Evolutionary conservation across 768 basidiomycete species (phyloP), one percentile per base, ranked within the genome.

Genomic region (Exsudoporus frostii): DNA sequence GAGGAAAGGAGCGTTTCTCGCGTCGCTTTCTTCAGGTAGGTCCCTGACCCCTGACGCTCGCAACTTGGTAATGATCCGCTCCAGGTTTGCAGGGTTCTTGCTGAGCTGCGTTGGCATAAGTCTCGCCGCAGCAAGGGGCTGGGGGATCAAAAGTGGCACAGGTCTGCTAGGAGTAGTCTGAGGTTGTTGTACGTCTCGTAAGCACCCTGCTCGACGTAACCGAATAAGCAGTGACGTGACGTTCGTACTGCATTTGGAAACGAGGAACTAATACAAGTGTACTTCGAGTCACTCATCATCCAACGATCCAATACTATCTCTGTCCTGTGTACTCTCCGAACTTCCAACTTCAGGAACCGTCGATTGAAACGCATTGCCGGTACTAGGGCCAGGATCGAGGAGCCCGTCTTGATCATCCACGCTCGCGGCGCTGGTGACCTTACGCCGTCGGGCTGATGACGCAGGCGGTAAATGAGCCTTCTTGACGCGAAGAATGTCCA

Each of bases 1-100:
- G 90, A 93, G 65, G 90, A 93, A 67, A 81, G 91, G 27, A 84
- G 88, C 1, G 84, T 93, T 48, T 93, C 90, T 36, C 81, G 90
- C 14, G 78, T 90, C 47, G 90, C 91, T 29, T 93, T 93, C 75
- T 92, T 92, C 70, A 81, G 91, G 90, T 88, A 67, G 42, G 63
- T 50, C 51, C 48, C 29, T 38, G 30, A 19, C 22, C 39, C n/a
- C 34, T 52, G 24, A 17, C 4, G 5, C 20, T 37, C 15, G 2
- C 7, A 37, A 34, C 19, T 13, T 10, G 22, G 40, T 33, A 7
- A 54, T 15, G 22, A 42, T 52, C 25, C 14, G 36, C 33, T 51
- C 17, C 19, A 92, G 90, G 53, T 93, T 93, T 67, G 76, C 88
- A 3, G 91, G 90, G 2, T 93, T 91, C 64, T 63, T 93, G 46